Base-by-base conservation (phyloP, 108 stramenopile genomes). In the Cylindrotheca fusiformis region DNA sequence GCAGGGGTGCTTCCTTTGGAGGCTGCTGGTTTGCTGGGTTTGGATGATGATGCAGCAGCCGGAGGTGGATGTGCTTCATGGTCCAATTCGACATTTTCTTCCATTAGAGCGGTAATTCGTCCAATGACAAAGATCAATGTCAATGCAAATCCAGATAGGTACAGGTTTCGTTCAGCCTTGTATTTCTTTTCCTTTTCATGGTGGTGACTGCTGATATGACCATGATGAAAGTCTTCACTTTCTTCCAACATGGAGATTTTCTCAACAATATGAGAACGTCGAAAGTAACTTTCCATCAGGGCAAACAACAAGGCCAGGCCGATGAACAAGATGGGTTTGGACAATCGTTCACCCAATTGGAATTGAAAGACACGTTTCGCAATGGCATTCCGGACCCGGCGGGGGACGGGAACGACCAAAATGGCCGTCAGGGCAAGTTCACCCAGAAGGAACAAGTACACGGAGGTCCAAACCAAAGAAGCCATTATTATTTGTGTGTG, bases 51-150 rank as follows among this genome's bases (percentile, higher is more conserved):
- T n/a, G n/a, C n/a, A n/a, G n/a, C n/a, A n/a, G 31, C 28, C 1
- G 48, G 60, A 36, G 46, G 46, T 4, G 21, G 53, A 50, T 77
- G 63, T 23, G 67, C 28, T 21, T 67, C 50, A 14, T 55, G 60
- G 51, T 71, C 69, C 60, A 70, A 52, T 48, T 77, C 76, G 5
- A 59, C 64, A 44, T 53, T 25, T 46, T 77, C 76, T 55, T 77
- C 65, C 65, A 71, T 71, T 0, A 77, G 55, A 17, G 67, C 53
- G 6, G 55, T 52, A 22, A 77, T 62, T 23, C 76, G 28, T 8
- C 68, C 76, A 66, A 77, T 77, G 2, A 71, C 76, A 62, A 77
- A 77, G 19, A 77, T 45, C 17, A 77, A 48, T 1, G 76, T 77
- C 33, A 77, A 66, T 0, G 76, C 63, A 63, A 77, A 76, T 5